phyloP scores from a whole-genome alignment of 2,329 filamentous ascomycete species.

The Volutella citrinella region DNA sequence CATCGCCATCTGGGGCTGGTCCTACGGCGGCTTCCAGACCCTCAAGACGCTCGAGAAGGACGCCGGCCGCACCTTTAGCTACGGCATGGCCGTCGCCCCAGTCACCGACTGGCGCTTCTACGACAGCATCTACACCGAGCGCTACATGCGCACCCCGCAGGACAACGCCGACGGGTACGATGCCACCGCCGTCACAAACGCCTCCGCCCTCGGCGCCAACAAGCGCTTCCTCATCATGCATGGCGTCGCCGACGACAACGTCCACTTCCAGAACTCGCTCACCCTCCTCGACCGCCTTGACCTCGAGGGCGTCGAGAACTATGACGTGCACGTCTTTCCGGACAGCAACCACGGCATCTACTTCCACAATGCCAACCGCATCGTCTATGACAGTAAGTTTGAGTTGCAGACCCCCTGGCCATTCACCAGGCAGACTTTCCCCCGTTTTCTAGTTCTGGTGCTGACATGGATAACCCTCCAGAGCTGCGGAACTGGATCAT shows the following conservation, averaged over 20 bases:
- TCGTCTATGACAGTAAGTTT: constrained; percentile 88
- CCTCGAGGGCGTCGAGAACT: constrained; percentile 79
- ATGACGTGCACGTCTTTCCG: constrained; percentile 94
- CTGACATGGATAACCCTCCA: too few relatives aligned
- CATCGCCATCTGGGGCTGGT: constrained; percentile 98
- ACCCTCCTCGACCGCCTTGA: constrained; percentile 85
- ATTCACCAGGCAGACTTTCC: too few relatives aligned
- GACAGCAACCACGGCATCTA: constrained; percentile 94
- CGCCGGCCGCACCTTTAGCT: constrained; percentile 84
- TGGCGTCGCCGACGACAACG: constrained; percentile 94
- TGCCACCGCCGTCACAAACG: constrained; percentile 70
- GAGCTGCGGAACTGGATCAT: constrained; percentile 87
- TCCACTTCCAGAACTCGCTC: constrained; percentile 93
- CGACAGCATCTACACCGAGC: constrained; percentile 89
- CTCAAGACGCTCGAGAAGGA: constrained; percentile 93
- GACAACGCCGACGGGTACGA: constrained; percentile 77
- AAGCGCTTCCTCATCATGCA: constrained; percentile 95
- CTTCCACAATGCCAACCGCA: constrained; percentile 87
- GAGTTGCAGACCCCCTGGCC: too few relatives aligned
- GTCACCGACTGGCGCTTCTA: constrained; percentile 99
- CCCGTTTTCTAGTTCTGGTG: too few relatives aligned
- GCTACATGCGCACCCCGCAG: constrained; percentile 95
- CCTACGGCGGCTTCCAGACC: constrained; percentile 91
- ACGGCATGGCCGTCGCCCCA: constrained; percentile 96
- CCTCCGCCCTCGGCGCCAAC: constrained; percentile 67